phyloP scores from a whole-genome alignment of 2,329 filamentous ascomycete species.

The Ascochyta koolunga region DNA sequence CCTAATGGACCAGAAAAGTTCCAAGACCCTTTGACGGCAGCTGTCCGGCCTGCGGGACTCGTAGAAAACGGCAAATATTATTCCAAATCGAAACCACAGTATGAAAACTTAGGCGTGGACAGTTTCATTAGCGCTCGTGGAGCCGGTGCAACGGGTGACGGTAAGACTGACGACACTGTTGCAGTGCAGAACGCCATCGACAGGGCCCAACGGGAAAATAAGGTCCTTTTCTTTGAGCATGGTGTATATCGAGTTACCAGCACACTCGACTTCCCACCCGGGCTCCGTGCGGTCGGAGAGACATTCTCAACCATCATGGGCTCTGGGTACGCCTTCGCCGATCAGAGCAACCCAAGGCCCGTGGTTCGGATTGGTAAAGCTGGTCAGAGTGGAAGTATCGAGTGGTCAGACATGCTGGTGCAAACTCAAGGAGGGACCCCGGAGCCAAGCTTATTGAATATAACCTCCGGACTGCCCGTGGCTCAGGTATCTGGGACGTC shows the following conservation, averaged over 20 bases:
- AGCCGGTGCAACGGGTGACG: slow-evolving; percentile 76
- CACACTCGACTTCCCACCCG: slow-evolving; percentile 66
- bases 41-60: slow-evolving; percentile 55
- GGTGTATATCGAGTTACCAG: slow-evolving; percentile 63
- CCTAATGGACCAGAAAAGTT: slow-evolving; percentile 53
- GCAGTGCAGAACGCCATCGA: slow-evolving; percentile 79
- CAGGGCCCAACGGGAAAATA: slow-evolving; percentile 61
- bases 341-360: slow-evolving; percentile 64
- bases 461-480: slow-evolving; percentile 61
- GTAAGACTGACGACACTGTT: slow-evolving; percentile 76
- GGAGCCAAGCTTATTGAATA: slow-evolving; percentile 77
- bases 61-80: slow-evolving; percentile 57
- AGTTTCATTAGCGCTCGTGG: slow-evolving; percentile 64
- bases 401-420: slow-evolving; percentile 76
- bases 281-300: slow-evolving; percentile 83
- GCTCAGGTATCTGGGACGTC: slow-evolving; percentile 81
- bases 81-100: slow-evolving; percentile 58
- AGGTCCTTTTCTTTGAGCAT: slow-evolving; percentile 64
- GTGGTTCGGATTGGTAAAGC: slow-evolving; percentile 70
- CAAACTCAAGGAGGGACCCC: slow-evolving; percentile 71
- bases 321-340: slow-evolving; percentile 60
- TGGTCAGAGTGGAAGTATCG: slow-evolving; percentile 70
- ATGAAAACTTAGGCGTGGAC: slow-evolving; percentile 58
- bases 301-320: slow-evolving; percentile 87
- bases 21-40: slow-evolving; percentile 55